Evolutionary conservation across 305 asterid species (phyloP), one percentile per base, ranked within the genome.

Genomic region (Fraxinus sp.): DNA sequence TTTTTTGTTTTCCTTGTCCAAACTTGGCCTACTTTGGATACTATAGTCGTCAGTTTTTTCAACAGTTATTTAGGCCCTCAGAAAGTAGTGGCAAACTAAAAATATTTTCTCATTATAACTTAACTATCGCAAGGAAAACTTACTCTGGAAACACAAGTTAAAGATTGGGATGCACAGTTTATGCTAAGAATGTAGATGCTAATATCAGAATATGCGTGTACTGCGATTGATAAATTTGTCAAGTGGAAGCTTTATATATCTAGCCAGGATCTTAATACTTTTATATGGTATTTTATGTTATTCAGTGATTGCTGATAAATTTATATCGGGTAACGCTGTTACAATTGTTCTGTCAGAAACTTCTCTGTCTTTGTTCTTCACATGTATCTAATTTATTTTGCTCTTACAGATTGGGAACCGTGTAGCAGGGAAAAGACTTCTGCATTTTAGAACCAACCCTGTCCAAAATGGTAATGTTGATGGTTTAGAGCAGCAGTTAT

Each of bases 401-500:
- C 86, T 87, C 76, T 83, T 87, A 79, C 90, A 92, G 97, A 86
- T 86, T 82, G 88, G 81, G 62, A 91, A 90, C 82, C 70, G 80
- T 82, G 90, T 86, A 83, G 70, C 85, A 62, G 90, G 80, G 84
- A 92, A 85, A 85, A 84, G 74, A 84, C 83, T 78, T 39, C 64
- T 85, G 59, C 82, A 80, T 83, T 82, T 89, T 62, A 90, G 80
- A 57, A 59, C 83, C 64, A 87, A 79, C 82, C 78, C 81, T 81
- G 49, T 79, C 79, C 92, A 85, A 85, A 88, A 87, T 87, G 89
- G 81, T 77, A 83, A 81, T 79, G 77, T 75, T 68, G 87, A 87
- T 79, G 82, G 85, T 84, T 43, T 86, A 75, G 94, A 82, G 84
- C 71, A 75, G 85, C 84, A 70, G 57, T 76, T 89, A 78, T 75